Base-by-base conservation (phyloP, 345 rosid species). In the Leavenworthia alabamica region DNA sequence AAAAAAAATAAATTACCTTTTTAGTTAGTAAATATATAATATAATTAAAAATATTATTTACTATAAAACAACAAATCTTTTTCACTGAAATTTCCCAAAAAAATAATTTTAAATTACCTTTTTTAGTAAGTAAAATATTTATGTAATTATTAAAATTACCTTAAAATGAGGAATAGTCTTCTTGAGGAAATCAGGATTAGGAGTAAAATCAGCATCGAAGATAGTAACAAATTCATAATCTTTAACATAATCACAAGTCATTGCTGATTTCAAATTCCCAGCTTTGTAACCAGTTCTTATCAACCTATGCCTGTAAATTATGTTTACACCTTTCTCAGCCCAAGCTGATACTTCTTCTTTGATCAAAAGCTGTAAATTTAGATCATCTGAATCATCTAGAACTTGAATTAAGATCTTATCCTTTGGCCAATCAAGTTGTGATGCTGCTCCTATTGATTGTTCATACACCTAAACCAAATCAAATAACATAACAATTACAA, bases 211-310 rank as follows among this genome's bases (percentile, higher is more conserved):
- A 8, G 97, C 95, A 68, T 89, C 97, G 19, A 86, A 84, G 1
- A 86, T 85, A 0, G 92, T 81, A 1, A 89, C 92, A 23, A 84
- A 85, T 57, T 86, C 97, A 56, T 82, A 89, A 62, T 85, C 89
- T 59, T 79, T 77, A 7, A 89, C 91, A 65, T 86, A 83, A 57
- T 87, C 97, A 72, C 90, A 90, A 3, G 70, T 72, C 97, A 90
- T 87, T 2, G 97, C 97, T 0, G 97, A 85, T 63, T 90, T 83
- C 14, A 90, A 79, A 70, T 90, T 90, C 13, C 97, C 97, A 7
- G 97, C 96, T 76, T 90, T 90, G 72, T 90, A 90, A 19, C 97
- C 97, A 10, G 91, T 85, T 67, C 97, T 75, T 56, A 87, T 86
- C 68, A 90, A 69, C 11, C 97, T 56, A 57, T 90, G 96, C 57